Evolutionary conservation across 352 stramenopile genomes (phyloP).

Genomic region (Phytophthora meadii): DNA sequence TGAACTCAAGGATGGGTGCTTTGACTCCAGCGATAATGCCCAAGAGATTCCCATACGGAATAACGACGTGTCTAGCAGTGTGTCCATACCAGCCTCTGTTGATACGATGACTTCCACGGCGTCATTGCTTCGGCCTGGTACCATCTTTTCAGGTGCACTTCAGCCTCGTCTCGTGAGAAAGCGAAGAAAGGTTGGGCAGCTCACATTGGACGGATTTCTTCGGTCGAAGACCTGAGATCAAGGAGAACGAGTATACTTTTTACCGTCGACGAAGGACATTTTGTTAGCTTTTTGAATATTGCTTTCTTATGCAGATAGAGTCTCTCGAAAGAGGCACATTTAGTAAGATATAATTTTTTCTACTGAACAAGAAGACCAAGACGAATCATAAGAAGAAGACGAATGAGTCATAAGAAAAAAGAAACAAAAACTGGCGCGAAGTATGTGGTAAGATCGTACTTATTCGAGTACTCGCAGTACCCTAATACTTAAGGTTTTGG

Average conservation of each 20-base stretch:
- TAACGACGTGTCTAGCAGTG: constrained; percentile 10
- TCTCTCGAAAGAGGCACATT: background rate
- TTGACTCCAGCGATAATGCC: constrained; percentile 47
- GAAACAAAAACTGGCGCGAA: constrained; percentile 27
- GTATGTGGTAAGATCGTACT: constrained; percentile 26
- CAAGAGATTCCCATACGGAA: constrained; percentile 25
- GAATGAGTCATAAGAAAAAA: constrained; percentile 9
- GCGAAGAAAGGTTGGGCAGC: constrained; percentile 55
- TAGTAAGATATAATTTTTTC: constrained; percentile 26
- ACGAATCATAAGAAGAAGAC: constrained; percentile 8
- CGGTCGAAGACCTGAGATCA: constrained; percentile 22
- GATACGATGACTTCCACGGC: constrained; percentile 20
- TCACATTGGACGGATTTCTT: constrained; percentile 62
- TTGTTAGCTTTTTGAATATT: constrained; percentile 30
- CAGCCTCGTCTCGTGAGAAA: constrained; percentile 53
- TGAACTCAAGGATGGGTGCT: constrained; percentile 49
- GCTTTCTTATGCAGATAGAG: constrained; percentile 29
- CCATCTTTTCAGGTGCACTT: constrained; percentile 21
- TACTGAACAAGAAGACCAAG: background rate
- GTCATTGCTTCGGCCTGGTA: constrained; percentile 12
- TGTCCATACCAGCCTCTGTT: constrained; percentile 6
- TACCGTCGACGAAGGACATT: constrained; percentile 6
- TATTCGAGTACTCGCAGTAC: constrained; percentile 16
- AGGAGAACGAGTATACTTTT: background rate
- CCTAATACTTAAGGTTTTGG: constrained; percentile 17